Base-by-base conservation (phyloP, 495 filamentous ascomycete genomes). In the Patellaria atrata region DNA sequence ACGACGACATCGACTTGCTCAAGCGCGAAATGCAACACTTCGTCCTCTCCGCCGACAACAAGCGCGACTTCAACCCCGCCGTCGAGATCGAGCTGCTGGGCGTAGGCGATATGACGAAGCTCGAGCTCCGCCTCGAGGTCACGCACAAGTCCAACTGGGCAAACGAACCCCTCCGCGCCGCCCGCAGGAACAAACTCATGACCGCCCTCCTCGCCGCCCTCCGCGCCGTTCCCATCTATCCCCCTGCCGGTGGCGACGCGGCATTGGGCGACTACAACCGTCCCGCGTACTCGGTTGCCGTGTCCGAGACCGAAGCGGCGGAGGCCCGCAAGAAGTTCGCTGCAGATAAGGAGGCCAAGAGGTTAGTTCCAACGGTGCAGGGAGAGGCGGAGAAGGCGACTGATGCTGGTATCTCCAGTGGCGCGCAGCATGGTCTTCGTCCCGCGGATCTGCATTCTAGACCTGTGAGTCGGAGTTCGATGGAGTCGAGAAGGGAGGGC, bases 71-170 rank as follows among this genome's bases (percentile, higher is more conserved):
- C 44, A 5, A 10, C 14, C 19, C 31, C 7, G 44, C 37, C 12
- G 7, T 49, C 6, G 44, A 47, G 13, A 46, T 49, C 18, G 43
- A 49, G 29, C 16, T 49, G 11, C 12, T 35, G n/a, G n/a, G n/a
- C 23, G n/a, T 46, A 4, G 34, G 33, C 32, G 37, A 41, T 22
- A 27, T 49, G 11, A 22, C 20, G 3, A 41, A 48, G 43, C 28
- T 48, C 3, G 37, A 45, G 24, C 16, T 45, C 5, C 13, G 22
- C 7, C 41, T 48, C 9, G 44, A 44, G 24, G 37, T 48, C 35
- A 27, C 19, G 19, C 44, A 48, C 31, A 48, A 48, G 45, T 49
- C 45, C 17, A 49, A 46, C 43, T 43, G 47, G 45, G 25, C 45
- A 25, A 46, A 49, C 26, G 45, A 47, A 12, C 20, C 31, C 3